phyloP scores from a whole-genome alignment of 352 stramenopile genomes.

The Blastocystis sp. region DNA sequence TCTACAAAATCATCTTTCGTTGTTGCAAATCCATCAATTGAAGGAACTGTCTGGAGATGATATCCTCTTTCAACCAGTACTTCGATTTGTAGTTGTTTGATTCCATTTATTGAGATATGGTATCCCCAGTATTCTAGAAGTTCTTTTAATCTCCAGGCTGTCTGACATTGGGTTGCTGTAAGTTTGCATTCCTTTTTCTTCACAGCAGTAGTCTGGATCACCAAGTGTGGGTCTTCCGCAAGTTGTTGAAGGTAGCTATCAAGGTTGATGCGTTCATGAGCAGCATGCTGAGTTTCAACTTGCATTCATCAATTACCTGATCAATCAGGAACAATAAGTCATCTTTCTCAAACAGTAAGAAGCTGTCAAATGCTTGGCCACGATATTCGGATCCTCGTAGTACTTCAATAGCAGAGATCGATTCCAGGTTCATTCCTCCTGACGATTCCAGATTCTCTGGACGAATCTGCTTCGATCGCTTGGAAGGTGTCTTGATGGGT shows the following conservation, averaged over 20 bases:
- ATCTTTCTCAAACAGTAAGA: neutral
- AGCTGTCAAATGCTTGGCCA: constrained; percentile 15
- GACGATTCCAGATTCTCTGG: no score
- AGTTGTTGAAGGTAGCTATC: neutral
- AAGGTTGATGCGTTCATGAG: constrained; percentile 13
- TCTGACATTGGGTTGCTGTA: neutral
- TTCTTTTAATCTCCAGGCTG: neutral
- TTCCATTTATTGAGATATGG: neutral
- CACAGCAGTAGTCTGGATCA: neutral
- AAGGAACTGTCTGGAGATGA: constrained; percentile 2
- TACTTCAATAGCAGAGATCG: neutral
- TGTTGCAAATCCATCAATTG: constrained; percentile 6
- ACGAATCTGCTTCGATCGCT: no score
- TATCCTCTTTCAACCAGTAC: neutral
- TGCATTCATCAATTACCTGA: neutral
- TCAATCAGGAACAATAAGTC: neutral
- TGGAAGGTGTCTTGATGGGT: no score
- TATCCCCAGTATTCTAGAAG: neutral
- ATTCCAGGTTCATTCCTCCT: neutral
- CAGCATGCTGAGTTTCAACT: neutral
- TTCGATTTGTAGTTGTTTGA: neutral
- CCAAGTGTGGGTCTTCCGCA: neutral
- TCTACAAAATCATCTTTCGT: neutral
- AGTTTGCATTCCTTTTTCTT: neutral
- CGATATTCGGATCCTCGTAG: neutral